These are phyloP conservation scores for Chernovozyma aurita DNA, from an alignment of 1,139 yeast genomes.

Conservation along the genomic window DNA sequence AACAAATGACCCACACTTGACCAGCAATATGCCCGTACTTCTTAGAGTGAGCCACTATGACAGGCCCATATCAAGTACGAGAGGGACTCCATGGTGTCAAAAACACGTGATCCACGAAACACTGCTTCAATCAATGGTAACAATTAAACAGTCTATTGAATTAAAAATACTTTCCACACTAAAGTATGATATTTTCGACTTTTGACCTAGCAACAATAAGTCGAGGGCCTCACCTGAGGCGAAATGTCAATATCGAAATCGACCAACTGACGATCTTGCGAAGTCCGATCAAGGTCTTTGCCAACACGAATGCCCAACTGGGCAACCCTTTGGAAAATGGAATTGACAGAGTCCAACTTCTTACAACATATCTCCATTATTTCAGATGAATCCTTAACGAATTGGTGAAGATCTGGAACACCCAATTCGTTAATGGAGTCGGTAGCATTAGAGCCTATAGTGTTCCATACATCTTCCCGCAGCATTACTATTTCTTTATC, in stretches of 20 bases:
- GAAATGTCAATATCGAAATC: conserved; percentile 6
- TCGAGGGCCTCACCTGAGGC: not conserved
- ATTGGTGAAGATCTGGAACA: not conserved
- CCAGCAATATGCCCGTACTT: too few species aligned
- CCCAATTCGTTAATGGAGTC: conserved; percentile 1
- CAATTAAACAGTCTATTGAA: too few species aligned
- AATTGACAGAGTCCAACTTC: conserved; percentile 30
- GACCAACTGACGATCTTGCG: conserved; percentile 3
- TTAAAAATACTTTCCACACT: too few species aligned
- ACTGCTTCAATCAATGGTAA: too few species aligned
- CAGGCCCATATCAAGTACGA: too few species aligned
- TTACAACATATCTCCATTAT: conserved; percentile 45
- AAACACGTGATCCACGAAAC: too few species aligned
- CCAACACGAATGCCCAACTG: conserved; percentile 9
- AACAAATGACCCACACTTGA: too few species aligned
- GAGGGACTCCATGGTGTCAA: too few species aligned
- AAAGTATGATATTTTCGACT: too few species aligned
- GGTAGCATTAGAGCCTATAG: conserved; percentile 27
- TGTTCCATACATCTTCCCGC: conserved; percentile 36
- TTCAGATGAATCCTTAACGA: conserved; percentile 16
- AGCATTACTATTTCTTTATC: conserved; percentile 45
- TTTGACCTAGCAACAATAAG: not conserved
- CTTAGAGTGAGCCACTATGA: too few species aligned
- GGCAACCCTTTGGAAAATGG: conserved; percentile 42
- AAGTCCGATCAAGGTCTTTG: conserved; percentile 3